A percentile compares a stretch with the other conserved stretches of the same genome.
Evolutionary conservation across 2,329 filamentous ascomycete species (phyloP).

Genomic region (Gnomoniopsis sp.): DNA sequence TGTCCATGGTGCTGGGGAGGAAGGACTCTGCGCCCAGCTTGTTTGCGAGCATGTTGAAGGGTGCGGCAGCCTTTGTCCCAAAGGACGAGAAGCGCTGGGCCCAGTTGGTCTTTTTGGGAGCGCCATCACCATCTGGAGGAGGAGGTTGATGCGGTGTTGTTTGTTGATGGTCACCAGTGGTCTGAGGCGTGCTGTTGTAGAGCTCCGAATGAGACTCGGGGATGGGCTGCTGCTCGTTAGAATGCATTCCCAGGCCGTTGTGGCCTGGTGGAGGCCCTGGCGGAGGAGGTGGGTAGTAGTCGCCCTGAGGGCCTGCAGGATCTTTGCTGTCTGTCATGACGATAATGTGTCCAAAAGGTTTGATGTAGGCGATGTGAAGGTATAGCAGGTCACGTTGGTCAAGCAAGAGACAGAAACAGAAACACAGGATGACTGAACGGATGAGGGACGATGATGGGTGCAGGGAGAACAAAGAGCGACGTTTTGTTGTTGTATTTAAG

Average conservation of each 20-base stretch:
- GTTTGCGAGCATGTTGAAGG: conserved; percentile 78
- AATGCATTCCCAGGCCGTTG: conserved; percentile 21
- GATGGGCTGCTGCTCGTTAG: conserved; percentile 24
- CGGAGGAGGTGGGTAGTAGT: conserved; percentile 25
- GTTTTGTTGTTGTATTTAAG: no score
- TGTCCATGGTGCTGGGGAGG: conserved; percentile 80
- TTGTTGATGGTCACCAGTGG: not conserved
- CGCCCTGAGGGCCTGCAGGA: not conserved
- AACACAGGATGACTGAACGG: no score
- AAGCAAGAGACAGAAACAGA: no score
- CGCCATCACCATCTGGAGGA: conserved; percentile 12
- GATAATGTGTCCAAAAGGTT: not conserved
- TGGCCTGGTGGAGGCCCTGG: conserved; percentile 25
- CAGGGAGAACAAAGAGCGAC: no score
- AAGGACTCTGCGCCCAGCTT: conserved; percentile 82
- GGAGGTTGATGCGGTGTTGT: conserved; percentile 12
- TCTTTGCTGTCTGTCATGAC: conserved; percentile 14
- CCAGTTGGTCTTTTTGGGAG: conserved; percentile 19
- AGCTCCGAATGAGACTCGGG: conserved; percentile 23
- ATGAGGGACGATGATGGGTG: no score
- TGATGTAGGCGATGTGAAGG: no score
- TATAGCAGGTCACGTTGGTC: no score
- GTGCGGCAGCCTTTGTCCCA: conserved; percentile 55
- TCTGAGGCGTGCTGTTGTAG: conserved; percentile 5
- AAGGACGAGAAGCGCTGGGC: conserved; percentile 28